A percentile compares a stretch with the other conserved stretches of the same genome.
These are phyloP conservation scores for Clarkia xantiana DNA, from an alignment of 345 rosid species.

Conservation along the genomic window DNA sequence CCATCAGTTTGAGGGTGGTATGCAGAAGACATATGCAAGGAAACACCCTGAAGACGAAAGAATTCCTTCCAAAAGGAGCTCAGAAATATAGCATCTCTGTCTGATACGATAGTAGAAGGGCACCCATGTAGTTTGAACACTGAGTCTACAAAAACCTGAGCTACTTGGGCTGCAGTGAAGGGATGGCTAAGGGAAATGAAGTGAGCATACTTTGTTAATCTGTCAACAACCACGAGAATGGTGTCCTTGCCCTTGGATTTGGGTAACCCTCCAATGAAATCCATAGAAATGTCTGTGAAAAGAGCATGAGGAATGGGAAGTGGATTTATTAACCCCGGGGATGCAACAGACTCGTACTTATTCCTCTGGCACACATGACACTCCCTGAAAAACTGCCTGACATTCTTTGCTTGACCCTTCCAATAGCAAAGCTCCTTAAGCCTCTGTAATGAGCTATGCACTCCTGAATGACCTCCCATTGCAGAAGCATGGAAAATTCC, in stretches of 20 bases:
- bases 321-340: not conserved
- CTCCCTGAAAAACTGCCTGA: not conserved
- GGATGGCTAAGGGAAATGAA: constrained; percentile 1
- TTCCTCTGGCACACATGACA: not conserved
- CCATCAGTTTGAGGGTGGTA: constrained; percentile 4
- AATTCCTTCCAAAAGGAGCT: not conserved
- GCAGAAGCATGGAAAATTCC: not conserved
- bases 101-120: not conserved
- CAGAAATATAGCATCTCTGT: constrained; percentile 1
- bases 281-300: constrained; percentile 1
- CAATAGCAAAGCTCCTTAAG: not conserved
- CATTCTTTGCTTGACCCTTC: not conserved
- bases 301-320: not conserved
- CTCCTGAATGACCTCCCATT: not conserved
- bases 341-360: not conserved
- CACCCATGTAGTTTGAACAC: not conserved
- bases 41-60: not conserved
- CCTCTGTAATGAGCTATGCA: not conserved
- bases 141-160: not conserved
- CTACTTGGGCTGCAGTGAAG: not conserved
- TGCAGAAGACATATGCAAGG: not conserved
- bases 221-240: constrained; percentile 1
- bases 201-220: constrained; percentile 1
- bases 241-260: not conserved
- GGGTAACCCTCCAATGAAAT: not conserved